A percentile compares a stretch with the other conserved stretches of the same genome.
Evolutionary conservation across 1,139 yeast genomes (phyloP).

Genomic region (Torulaspora globosa): DNA sequence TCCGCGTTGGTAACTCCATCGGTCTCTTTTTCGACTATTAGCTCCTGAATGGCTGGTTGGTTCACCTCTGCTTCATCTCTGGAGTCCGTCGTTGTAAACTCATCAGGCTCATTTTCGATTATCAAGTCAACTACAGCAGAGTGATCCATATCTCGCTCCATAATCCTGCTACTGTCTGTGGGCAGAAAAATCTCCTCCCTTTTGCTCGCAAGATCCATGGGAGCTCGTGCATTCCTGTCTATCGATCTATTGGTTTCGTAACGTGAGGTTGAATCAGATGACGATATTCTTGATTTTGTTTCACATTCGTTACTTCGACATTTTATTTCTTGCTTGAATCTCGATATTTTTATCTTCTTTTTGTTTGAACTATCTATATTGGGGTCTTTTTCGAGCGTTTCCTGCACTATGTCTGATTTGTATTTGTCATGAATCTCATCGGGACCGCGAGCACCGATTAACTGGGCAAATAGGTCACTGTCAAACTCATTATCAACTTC

Average conservation of each 20-base stretch:
- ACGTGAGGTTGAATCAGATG: neutral
- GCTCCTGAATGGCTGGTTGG: neutral
- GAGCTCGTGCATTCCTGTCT: neutral
- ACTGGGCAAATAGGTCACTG: slow-evolving; percentile 32
- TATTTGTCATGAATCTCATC: slow-evolving; percentile 34
- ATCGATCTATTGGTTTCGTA: neutral
- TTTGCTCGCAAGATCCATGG: neutral
- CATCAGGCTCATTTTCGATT: neutral
- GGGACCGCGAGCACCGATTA: slow-evolving; percentile 34
- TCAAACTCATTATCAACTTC: slow-evolving; percentile 25
- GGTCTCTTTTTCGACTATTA: neutral
- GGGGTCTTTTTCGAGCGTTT: slow-evolving; percentile 10
- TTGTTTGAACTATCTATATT: slow-evolving; percentile 5
- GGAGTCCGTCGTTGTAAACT: neutral
- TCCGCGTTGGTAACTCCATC: neutral
- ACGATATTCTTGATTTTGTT: neutral
- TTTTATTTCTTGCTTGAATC: slow-evolving; percentile 30
- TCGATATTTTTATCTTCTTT: slow-evolving; percentile 29
- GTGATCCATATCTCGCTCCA: neutral
- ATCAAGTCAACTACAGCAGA: neutral
- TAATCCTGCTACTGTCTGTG: neutral
- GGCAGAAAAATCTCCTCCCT: neutral
- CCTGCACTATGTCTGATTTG: slow-evolving; percentile 13
- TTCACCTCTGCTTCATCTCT: neutral
- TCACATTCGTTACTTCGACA: neutral